Conservation (phyloP, 1,139 yeast genomes). For the Entelexis sorbosivorans region DNA sequence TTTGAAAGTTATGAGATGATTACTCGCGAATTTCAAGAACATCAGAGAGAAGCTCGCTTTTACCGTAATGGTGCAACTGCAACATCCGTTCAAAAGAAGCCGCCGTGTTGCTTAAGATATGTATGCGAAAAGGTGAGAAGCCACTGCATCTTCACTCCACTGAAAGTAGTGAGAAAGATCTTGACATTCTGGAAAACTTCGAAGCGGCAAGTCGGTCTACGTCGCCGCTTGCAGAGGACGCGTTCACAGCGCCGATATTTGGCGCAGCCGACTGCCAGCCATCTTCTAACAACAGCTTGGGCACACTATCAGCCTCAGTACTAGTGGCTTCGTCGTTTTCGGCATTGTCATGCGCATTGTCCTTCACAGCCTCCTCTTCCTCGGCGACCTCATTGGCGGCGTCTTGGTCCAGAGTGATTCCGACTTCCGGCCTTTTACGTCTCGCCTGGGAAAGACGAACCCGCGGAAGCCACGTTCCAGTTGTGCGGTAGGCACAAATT, state of each 20-base stretch:
- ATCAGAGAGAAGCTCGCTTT: too few species aligned
- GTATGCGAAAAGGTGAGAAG: too few species aligned
- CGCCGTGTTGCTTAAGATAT: too few species aligned
- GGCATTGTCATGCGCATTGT: neutral
- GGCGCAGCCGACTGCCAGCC: neutral
- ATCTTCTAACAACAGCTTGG: too few species aligned
- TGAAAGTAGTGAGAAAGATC: neutral
- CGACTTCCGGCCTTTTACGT: neutral
- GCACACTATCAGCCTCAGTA: neutral
- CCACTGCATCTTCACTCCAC: neutral
- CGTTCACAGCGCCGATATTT: neutral
- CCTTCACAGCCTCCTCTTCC: neutral
- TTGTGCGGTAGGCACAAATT: constrained; percentile 17
- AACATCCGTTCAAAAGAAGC: too few species aligned
- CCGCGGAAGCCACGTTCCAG: constrained; percentile 13
- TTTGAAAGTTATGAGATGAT: too few species aligned
- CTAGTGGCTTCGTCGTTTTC: neutral
- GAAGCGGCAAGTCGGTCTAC: neutral
- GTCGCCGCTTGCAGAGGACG: neutral
- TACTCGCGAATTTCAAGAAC: too few species aligned
- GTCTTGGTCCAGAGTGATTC: neutral
- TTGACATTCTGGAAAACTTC: neutral
- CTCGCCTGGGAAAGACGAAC: constrained; percentile 5
- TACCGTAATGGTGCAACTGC: too few species aligned
- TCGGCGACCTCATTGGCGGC: neutral